Evolutionary conservation across 495 filamentous ascomycete species (phyloP).

Genomic region (Neurospora discreta): DNA sequence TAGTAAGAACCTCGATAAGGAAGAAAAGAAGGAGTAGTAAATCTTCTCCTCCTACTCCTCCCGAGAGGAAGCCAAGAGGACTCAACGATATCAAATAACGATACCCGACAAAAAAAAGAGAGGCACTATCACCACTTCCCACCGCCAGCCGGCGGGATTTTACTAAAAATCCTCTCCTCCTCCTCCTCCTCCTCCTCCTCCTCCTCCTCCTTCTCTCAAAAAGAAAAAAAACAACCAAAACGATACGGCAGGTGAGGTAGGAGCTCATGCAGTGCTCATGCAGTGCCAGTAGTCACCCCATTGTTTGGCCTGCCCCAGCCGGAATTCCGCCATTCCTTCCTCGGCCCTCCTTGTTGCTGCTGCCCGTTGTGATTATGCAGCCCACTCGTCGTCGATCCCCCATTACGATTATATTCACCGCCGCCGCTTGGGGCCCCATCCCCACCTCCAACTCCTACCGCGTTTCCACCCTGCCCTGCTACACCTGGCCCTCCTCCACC

Average conservation of each 20-base stretch:
- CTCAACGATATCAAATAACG: not conserved
- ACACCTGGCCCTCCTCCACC: not conserved
- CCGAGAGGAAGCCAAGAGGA: not conserved
- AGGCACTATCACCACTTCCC: not conserved
- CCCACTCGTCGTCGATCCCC: not conserved
- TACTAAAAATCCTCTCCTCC: not conserved
- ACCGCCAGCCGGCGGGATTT: not conserved
- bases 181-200: not conserved
- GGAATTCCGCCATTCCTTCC: slow-evolving; percentile 43
- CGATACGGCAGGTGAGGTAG: not conserved
- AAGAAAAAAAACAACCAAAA: not conserved
- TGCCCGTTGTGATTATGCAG: not conserved
- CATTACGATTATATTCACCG: not conserved
- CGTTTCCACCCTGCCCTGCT: not conserved
- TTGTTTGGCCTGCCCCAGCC: slow-evolving; percentile 35
- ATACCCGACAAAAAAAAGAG: not conserved
- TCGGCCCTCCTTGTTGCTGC: slow-evolving; percentile 8
- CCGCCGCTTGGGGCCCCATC: not conserved
- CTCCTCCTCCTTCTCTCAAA: no score
- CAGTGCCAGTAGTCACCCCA: slow-evolving; percentile 22
- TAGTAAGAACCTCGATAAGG: not conserved
- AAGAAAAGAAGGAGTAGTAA: not conserved
- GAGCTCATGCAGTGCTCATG: slow-evolving; percentile 3
- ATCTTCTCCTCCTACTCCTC: not conserved
- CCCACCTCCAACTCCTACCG: not conserved